A percentile compares a stretch with the other conserved stretches of the same genome.
phyloP scores from a whole-genome alignment of 1,139 yeast genomes.

The Yamadazyma triangularis region DNA sequence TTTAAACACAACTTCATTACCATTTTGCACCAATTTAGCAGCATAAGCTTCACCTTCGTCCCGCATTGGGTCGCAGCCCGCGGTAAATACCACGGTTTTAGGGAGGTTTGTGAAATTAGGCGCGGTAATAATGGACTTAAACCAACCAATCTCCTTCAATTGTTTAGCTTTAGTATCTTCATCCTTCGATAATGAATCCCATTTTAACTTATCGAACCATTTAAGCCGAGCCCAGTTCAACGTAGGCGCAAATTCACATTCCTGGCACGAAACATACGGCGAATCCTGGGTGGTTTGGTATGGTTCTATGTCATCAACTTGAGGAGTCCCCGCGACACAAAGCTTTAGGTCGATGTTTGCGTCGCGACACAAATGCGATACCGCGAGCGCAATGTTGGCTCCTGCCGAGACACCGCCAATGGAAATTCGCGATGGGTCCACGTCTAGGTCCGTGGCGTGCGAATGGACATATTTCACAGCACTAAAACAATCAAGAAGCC shows the following conservation, averaged over 20 bases:
- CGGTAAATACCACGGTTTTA: constrained; percentile 40
- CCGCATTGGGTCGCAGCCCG: constrained; percentile 44
- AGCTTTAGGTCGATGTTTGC: constrained; percentile 13
- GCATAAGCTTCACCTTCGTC: constrained; percentile 43
- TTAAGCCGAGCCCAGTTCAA: constrained; percentile 23
- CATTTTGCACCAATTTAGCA: constrained; percentile 31
- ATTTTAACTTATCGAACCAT: constrained; percentile 22
- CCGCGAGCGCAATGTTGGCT: constrained; percentile 39
- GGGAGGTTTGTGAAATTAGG: constrained; percentile 40
- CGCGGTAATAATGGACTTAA: constrained; percentile 37
- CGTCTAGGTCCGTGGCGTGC: constrained; percentile 17
- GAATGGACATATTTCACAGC: constrained; percentile 17
- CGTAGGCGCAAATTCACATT: constrained; percentile 35
- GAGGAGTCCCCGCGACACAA: constrained; percentile 28
- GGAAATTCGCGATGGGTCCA: constrained; percentile 30
- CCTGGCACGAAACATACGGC: constrained; percentile 32
- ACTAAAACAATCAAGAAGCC: constrained; percentile 40
- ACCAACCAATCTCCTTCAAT: constrained; percentile 30
- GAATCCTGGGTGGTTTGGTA: constrained; percentile 25
- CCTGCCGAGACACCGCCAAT: constrained; percentile 49
- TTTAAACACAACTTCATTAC: constrained; percentile 29
- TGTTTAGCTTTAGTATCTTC: constrained; percentile 38
- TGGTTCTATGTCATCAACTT: constrained; percentile 31
- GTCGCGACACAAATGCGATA: constrained; percentile 31
- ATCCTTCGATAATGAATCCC: constrained; percentile 22